Conservation (phyloP, 805 yeast species). For the Lipomyces lipofer region DNA sequence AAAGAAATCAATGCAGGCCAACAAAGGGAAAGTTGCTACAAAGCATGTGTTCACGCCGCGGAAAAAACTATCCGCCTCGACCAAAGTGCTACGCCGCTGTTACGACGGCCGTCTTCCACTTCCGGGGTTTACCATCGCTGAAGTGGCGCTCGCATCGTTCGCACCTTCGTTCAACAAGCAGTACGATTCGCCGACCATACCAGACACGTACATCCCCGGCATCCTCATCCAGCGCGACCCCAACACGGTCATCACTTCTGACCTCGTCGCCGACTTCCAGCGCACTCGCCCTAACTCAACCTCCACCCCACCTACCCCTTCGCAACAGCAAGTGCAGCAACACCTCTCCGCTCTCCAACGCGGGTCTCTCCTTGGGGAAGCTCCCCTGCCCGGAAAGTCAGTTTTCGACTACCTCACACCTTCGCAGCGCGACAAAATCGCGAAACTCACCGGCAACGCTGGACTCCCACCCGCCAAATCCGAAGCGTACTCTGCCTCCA, state of each 20-base stretch:
- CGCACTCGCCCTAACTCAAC: neutral
- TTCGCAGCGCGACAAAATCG: slow-evolving; percentile 28
- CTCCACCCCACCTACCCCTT: neutral
- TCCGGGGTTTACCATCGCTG: slow-evolving; percentile 9
- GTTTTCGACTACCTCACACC: slow-evolving; percentile 33
- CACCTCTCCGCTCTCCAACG: neutral
- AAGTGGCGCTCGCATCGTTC: neutral
- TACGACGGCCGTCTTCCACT: slow-evolving; percentile 28
- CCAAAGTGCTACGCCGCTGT: slow-evolving; percentile 4
- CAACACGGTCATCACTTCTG: slow-evolving; percentile 1
- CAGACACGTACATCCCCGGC: slow-evolving; percentile 16
- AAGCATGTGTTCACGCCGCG: neutral
- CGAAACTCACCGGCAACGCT: slow-evolving; percentile 25
- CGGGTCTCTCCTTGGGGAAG: neutral
- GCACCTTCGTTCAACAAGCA: neutral
- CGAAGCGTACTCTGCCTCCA: neutral
- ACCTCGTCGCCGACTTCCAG: slow-evolving; percentile 2
- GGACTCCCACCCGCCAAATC: slow-evolving; percentile 29
- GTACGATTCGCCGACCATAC: slow-evolving; percentile 22
- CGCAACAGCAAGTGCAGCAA: neutral
- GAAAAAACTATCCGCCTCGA: neutral
- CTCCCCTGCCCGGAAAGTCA: slow-evolving; percentile 30
- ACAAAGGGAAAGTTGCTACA: neutral
- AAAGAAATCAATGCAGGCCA: slow-evolving; percentile 7
- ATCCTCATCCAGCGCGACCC: slow-evolving; percentile 16